Conservation (phyloP, 1,139 yeast species). For the Yamadazyma blattariae region DNA sequence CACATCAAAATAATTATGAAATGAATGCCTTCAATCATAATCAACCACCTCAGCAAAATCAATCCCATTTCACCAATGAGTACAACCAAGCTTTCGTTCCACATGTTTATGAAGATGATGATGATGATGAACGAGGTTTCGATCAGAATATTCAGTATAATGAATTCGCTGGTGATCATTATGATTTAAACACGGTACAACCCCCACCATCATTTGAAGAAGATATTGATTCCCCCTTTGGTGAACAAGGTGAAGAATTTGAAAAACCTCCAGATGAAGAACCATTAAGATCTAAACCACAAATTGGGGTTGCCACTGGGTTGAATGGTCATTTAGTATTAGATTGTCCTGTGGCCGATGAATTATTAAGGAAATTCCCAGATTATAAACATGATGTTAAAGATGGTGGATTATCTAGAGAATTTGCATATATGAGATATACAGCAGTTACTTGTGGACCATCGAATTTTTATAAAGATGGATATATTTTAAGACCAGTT, state of each 20-base stretch:
- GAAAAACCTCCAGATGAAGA: slow-evolving; percentile 32
- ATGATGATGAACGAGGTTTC: slow-evolving; percentile 41
- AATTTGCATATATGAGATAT: slow-evolving; percentile 48
- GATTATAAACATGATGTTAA: slow-evolving; percentile 32
- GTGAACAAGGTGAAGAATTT: slow-evolving; percentile 26
- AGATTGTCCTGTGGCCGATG: slow-evolving; percentile 51
- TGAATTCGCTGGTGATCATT: slow-evolving; percentile 44
- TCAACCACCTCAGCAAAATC: slow-evolving; percentile 2
- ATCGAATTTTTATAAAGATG: slow-evolving; percentile 43
- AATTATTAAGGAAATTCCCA: slow-evolving; percentile 42
- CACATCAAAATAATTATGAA: slow-evolving; percentile 21
- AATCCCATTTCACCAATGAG: slow-evolving; percentile 9
- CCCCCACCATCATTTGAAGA: slow-evolving; percentile 19
- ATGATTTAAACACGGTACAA: slow-evolving; percentile 37
- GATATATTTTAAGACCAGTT: slow-evolving; percentile 44
- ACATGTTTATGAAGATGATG: slow-evolving; percentile 43
- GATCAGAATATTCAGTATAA: slow-evolving; percentile 41
- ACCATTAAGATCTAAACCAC: slow-evolving; percentile 35
- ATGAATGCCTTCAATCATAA: slow-evolving; percentile 24
- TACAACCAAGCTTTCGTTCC: slow-evolving; percentile 46
- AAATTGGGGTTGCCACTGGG: slow-evolving; percentile 38
- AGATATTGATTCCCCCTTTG: slow-evolving; percentile 27
- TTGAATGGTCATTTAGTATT: slow-evolving; percentile 48
- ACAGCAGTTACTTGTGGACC: slow-evolving; percentile 53
- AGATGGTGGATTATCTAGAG: slow-evolving; percentile 45